Conservation (phyloP, 345 rosid genomes). For the Linum usitatissimum region DNA sequence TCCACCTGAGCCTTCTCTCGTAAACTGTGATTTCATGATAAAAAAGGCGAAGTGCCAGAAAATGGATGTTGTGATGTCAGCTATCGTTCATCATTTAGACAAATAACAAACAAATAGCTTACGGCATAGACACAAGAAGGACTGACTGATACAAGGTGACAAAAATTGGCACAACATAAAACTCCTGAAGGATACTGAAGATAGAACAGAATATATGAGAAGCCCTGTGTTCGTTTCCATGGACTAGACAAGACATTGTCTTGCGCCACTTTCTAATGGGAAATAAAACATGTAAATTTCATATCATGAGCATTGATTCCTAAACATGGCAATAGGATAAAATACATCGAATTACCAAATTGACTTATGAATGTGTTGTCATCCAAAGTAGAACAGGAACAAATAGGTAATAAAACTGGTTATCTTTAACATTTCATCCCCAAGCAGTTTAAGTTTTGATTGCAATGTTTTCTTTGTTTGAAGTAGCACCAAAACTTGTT, state of each 20-base stretch:
- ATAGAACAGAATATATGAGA: neutral
- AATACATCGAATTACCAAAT: no score
- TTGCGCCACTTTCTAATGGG: neutral
- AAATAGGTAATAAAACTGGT: neutral
- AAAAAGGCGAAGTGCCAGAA: neutral
- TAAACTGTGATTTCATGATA: conserved; percentile 41
- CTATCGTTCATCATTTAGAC: neutral
- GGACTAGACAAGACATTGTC: neutral
- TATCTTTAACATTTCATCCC: neutral
- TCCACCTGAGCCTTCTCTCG: conserved; percentile 70
- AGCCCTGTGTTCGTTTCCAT: neutral
- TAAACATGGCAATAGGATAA: neutral
- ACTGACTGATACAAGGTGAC: neutral
- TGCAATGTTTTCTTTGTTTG: neutral
- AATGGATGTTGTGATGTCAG: neutral
- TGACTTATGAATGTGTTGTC: neutral
- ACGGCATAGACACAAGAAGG: neutral
- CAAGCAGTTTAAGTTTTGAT: neutral
- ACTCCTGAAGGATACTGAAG: neutral
- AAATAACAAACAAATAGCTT: conserved; percentile 9
- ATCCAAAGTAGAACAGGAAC: neutral
- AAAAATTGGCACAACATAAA: no score
- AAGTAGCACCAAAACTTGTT: neutral
- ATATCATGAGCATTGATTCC: neutral
- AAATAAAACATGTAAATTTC: neutral